phyloP scores from a whole-genome alignment of 2,329 filamentous ascomycete species.

The Aureobasidium lini region DNA sequence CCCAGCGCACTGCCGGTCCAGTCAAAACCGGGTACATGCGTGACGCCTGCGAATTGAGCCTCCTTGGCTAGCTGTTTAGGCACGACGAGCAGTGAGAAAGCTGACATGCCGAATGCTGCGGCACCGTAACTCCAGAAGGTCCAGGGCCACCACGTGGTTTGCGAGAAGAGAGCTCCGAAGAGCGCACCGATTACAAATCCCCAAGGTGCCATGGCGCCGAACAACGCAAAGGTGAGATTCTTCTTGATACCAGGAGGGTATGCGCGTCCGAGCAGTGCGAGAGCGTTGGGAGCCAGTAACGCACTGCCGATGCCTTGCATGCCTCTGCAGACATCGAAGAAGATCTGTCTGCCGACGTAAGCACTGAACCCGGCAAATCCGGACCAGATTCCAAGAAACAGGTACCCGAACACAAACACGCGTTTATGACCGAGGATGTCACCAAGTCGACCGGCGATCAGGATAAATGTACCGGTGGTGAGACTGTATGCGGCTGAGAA shows the following conservation, averaged over 20 bases:
- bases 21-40: slow-evolving; percentile 30
- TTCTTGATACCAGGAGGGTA: slow-evolving; percentile 31
- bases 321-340: slow-evolving; percentile 32
- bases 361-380: slow-evolving; percentile 32
- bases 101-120: slow-evolving; percentile 30
- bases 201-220: slow-evolving; percentile 30
- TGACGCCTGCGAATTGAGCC: slow-evolving; percentile 21
- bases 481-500: slow-evolving; percentile 37
- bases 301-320: slow-evolving; percentile 35
- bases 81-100: slow-evolving; percentile 33
- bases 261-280: slow-evolving; percentile 29
- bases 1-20: slow-evolving; percentile 42
- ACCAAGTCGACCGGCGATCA: slow-evolving; percentile 38
- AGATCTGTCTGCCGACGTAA: slow-evolving; percentile 27
- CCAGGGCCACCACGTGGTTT: slow-evolving; percentile 28
- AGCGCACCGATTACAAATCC: slow-evolving; percentile 30
- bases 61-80: slow-evolving; percentile 23
- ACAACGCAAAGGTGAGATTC: slow-evolving; percentile 32
- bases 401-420: slow-evolving; percentile 34
- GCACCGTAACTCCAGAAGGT: slow-evolving; percentile 40
- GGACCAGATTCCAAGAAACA: slow-evolving; percentile 35
- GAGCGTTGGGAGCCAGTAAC: slow-evolving; percentile 30
- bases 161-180: slow-evolving; percentile 28
- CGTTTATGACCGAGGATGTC: slow-evolving; percentile 38
- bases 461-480: slow-evolving; percentile 39